Conservation (phyloP, 2,329 filamentous ascomycete genomes). For the Hymenoscyphus linearis region DNA sequence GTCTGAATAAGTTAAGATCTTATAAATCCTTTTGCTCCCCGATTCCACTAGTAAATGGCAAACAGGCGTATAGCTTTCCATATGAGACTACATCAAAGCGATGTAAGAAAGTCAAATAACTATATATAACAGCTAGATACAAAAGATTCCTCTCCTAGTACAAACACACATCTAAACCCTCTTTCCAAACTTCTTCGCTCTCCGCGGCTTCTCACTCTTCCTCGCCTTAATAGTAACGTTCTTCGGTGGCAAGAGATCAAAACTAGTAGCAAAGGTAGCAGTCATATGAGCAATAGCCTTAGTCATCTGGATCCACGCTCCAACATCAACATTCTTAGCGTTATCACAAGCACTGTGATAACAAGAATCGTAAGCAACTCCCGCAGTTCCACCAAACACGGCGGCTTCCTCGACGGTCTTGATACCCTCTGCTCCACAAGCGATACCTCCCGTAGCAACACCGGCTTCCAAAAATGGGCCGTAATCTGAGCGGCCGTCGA, state of each 20-base stretch:
- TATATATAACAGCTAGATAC: too few species aligned
- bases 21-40: too few species aligned
- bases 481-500: constrained; percentile 75
- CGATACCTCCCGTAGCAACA: constrained; percentile 68
- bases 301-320: constrained; percentile 55
- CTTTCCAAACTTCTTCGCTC: background rate
- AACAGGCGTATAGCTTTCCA: background rate
- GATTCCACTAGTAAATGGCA: background rate
- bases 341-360: constrained; percentile 58
- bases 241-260: constrained; percentile 10
- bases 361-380: constrained; percentile 49
- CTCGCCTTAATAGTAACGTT: background rate
- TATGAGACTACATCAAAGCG: background rate
- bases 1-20: too few species aligned
- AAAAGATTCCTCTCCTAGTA: background rate
- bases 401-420: constrained; percentile 62
- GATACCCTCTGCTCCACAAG: constrained; percentile 68
- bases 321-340: constrained; percentile 49
- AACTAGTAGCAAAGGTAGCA: constrained; percentile 17
- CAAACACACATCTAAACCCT: background rate
- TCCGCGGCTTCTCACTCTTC: background rate
- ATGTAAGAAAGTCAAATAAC: background rate
- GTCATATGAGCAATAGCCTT: constrained; percentile 38
- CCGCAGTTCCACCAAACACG: constrained; percentile 64
- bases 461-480: constrained; percentile 66